phyloP scores from a whole-genome alignment of 139 green algal species.

The Asterochloris erici region DNA sequence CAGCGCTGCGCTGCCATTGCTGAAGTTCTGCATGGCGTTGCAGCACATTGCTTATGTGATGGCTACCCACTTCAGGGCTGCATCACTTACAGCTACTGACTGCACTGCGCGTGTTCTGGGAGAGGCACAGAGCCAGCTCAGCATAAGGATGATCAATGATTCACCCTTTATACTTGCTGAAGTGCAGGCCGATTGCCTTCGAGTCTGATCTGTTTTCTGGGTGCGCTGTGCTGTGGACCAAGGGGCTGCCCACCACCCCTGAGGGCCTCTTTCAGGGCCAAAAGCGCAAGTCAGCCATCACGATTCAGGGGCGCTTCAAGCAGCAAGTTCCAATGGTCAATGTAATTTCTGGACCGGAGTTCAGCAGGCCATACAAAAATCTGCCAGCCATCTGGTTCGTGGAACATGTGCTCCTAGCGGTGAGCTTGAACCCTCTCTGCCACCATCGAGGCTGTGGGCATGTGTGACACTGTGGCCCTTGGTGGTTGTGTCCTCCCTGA shows the following conservation, averaged over 20 bases:
- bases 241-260: not conserved
- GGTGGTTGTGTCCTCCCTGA: too few relatives aligned
- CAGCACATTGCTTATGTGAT: not conserved
- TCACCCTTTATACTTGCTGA: not conserved
- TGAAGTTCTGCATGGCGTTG: not conserved
- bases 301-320: slow-evolving; percentile 9
- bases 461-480: too few relatives aligned
- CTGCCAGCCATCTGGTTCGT: slow-evolving; percentile 9
- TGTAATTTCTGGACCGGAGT: slow-evolving; percentile 11
- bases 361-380: not conserved
- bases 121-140: not conserved
- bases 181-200: slow-evolving; percentile 5
- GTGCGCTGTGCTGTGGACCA: slow-evolving; percentile 12
- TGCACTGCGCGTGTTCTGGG: not conserved
- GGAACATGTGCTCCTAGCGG: slow-evolving; percentile 1
- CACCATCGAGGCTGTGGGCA: too few relatives aligned
- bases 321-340: slow-evolving; percentile 3
- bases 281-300: slow-evolving; percentile 7
- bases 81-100: not conserved
- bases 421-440: not conserved
- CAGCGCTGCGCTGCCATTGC: not conserved
- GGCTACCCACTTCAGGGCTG: not conserved
- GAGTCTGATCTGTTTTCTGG: slow-evolving; percentile 5
- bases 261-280: slow-evolving; percentile 14
- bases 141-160: not conserved